Conservation (phyloP, 345 rosid genomes). For the Melaleuca quinquenervia region DNA sequence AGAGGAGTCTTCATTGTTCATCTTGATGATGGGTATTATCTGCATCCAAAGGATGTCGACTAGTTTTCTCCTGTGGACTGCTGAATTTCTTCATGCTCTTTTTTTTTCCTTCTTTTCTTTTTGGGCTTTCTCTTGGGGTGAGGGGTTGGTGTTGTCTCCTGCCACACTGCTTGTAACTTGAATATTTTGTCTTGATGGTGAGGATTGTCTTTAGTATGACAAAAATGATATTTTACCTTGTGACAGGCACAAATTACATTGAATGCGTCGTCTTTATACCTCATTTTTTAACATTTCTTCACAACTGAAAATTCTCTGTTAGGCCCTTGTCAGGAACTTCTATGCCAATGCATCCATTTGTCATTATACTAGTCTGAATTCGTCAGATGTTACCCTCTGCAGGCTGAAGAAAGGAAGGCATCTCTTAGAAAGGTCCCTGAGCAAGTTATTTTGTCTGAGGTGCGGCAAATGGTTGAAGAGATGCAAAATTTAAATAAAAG, state of each 20-base stretch:
- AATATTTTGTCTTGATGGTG: not conserved
- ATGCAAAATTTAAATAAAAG: conserved; percentile 71
- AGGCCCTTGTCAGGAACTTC: not conserved
- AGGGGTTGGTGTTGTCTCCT: not conserved
- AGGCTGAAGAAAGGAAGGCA: conserved; percentile 65
- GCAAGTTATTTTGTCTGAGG: conserved; percentile 59
- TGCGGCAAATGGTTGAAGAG: conserved; percentile 85
- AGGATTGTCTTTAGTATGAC: not conserved
- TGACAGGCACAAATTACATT: not conserved
- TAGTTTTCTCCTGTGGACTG: not conserved
- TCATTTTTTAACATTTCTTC: not conserved
- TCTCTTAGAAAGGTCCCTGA: conserved; percentile 75
- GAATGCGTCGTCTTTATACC: not conserved
- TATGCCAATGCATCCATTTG: not conserved
- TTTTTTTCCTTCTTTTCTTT: not conserved
- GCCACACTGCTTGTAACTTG: not conserved
- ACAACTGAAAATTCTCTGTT: not conserved
- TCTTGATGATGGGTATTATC: not conserved
- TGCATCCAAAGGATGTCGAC: not conserved
- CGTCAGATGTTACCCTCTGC: not conserved
- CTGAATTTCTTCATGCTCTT: not conserved
- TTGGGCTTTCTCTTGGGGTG: not conserved
- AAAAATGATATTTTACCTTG: not conserved
- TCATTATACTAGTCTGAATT: not conserved
- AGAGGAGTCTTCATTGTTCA: not conserved